Evolutionary conservation across 2,329 filamentous ascomycete species (phyloP).

Genomic region (Colletotrichum shisoi): DNA sequence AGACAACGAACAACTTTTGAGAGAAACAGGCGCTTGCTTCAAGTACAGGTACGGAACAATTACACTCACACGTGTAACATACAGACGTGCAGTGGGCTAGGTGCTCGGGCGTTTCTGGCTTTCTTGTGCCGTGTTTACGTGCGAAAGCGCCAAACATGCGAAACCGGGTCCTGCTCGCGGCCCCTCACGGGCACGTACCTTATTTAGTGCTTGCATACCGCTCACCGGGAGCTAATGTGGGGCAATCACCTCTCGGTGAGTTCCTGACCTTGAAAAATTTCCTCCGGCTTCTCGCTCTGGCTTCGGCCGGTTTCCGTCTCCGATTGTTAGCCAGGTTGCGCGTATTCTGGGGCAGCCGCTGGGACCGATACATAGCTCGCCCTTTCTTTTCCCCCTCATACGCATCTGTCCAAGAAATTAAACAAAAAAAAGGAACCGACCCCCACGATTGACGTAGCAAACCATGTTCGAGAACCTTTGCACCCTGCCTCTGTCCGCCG

Average conservation of each 20-base stretch:
- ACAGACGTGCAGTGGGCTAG: too few species aligned
- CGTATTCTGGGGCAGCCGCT: too few species aligned
- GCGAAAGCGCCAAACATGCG: conserved; percentile 6
- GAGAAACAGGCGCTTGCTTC: too few species aligned
- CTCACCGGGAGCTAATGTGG: conserved; percentile 22
- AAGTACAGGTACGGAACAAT: too few species aligned
- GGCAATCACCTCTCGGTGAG: conserved; percentile 20
- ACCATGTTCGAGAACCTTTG: conserved; percentile 91
- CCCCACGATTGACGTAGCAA: conserved; percentile 18
- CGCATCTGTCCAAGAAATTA: too few species aligned
- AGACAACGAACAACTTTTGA: background rate
- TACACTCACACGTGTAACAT: too few species aligned
- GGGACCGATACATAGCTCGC: too few species aligned
- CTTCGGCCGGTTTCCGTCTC: conserved; percentile 17
- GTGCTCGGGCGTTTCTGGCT: background rate
- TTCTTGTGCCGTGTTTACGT: background rate
- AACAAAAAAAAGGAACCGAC: too few species aligned
- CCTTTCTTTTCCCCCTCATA: too few species aligned
- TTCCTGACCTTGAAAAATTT: conserved; percentile 33
- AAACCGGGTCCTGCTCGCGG: background rate
- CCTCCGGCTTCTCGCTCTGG: background rate
- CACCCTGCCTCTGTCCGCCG: conserved; percentile 82
- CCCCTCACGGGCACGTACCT: background rate
- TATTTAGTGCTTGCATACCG: background rate
- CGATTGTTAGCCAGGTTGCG: background rate